These are phyloP conservation scores for Setomelanomma holmii DNA, from an alignment of 2,329 filamentous ascomycete genomes.

Conservation along the genomic window DNA sequence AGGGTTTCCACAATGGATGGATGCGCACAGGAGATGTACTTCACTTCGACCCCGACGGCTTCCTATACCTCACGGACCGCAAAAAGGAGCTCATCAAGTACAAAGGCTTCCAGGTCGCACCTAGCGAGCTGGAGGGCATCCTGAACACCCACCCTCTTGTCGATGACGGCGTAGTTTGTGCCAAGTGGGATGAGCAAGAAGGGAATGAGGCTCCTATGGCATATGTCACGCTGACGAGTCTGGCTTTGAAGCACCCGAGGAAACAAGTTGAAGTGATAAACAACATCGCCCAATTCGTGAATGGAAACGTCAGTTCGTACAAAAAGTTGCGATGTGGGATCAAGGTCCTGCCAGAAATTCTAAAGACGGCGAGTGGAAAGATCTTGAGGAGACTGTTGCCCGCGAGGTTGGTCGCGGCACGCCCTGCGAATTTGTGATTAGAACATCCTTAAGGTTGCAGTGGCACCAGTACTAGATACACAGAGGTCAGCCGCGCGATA, in stretches of 20 bases:
- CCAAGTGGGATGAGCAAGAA: slow-evolving; percentile 28
- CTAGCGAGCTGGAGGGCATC: slow-evolving; percentile 55
- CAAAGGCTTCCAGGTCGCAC: slow-evolving; percentile 59
- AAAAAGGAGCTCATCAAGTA: slow-evolving; percentile 58
- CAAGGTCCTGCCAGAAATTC: slow-evolving; percentile 31
- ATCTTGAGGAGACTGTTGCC: slow-evolving; percentile 32
- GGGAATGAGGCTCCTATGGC: slow-evolving; percentile 40
- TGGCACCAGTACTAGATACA: too few species aligned
- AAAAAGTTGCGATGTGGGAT: slow-evolving; percentile 41
- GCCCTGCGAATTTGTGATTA: neutral
- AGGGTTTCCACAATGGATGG: slow-evolving; percentile 35
- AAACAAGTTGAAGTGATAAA: slow-evolving; percentile 5
- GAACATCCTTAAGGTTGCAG: too few species aligned
- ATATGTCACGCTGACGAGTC: slow-evolving; percentile 29
- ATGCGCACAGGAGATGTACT: slow-evolving; percentile 50
- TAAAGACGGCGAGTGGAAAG: slow-evolving; percentile 39
- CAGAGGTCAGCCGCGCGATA: too few species aligned
- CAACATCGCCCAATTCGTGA: slow-evolving; percentile 31
- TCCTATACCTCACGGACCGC: slow-evolving; percentile 54
- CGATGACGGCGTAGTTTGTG: slow-evolving; percentile 31
- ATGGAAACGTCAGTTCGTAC: slow-evolving; percentile 37
- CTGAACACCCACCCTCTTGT: neutral
- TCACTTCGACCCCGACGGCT: slow-evolving; percentile 38
- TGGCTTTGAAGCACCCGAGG: slow-evolving; percentile 5
- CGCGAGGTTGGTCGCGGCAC: slow-evolving; percentile 11